Conservation (phyloP, 2,329 filamentous ascomycete genomes). For the Colletotrichum chlorophyti region DNA sequence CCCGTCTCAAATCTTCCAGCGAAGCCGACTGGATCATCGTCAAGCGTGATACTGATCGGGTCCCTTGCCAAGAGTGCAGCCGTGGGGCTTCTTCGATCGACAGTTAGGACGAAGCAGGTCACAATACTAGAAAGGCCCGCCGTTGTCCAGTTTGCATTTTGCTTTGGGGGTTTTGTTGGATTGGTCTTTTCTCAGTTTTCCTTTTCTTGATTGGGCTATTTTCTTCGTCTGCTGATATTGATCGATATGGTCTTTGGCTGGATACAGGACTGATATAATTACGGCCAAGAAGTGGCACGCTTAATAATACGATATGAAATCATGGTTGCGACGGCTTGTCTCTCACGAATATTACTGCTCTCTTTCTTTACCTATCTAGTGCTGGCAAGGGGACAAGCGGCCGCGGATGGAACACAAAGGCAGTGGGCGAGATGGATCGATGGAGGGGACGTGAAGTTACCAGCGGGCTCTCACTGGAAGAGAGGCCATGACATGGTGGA, state of each 20-base stretch:
- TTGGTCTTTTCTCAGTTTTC: not conserved
- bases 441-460: not conserved
- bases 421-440: slow-evolving; percentile 11
- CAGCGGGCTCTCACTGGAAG: slow-evolving; percentile 11
- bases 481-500: not conserved
- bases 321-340: slow-evolving; percentile 28
- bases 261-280: slow-evolving; percentile 5
- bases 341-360: slow-evolving; percentile 19
- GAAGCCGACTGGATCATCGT: slow-evolving; percentile 3
- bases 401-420: not conserved
- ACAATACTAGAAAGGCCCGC: slow-evolving; percentile 18
- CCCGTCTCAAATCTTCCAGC: not conserved
- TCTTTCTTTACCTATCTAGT: slow-evolving; percentile 1
- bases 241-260: not conserved
- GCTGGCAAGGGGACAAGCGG: not conserved
- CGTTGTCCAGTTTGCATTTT: too few relatives aligned
- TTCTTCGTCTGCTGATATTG: not conserved
- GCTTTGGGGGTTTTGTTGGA: too few relatives aligned
- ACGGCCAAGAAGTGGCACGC: not conserved
- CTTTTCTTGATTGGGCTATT: not conserved
- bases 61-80: too few relatives aligned
- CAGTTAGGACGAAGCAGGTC: slow-evolving; percentile 12
- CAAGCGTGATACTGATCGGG: not conserved
- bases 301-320: slow-evolving; percentile 19
- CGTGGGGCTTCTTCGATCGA: not conserved